These are phyloP conservation scores for Tephrocybe sp. DNA, from an alignment of 768 basidiomycete genomes.

Conservation along the genomic window DNA sequence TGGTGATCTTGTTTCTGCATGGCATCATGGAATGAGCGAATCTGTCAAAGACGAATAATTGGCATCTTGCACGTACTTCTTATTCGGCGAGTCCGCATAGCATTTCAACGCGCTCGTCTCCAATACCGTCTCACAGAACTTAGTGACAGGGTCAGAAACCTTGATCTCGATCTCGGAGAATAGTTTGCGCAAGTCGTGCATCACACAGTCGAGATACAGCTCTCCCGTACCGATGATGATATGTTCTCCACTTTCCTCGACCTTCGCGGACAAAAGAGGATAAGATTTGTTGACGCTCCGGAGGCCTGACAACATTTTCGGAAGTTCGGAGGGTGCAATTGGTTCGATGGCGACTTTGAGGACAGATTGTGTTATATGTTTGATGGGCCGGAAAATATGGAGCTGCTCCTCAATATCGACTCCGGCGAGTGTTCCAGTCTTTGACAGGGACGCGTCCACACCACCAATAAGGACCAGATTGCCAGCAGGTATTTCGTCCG, in stretches of 20 bases:
- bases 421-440: slow-evolving; percentile 86
- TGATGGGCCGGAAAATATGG: slow-evolving; percentile 93
- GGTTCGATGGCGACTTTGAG: slow-evolving; percentile 98
- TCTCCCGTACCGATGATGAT: slow-evolving; percentile 97
- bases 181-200: slow-evolving; percentile 90
- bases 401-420: slow-evolving; percentile 79
- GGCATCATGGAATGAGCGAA: not conserved
- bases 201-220: slow-evolving; percentile 91
- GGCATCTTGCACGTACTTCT: slow-evolving; percentile 64
- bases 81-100: slow-evolving; percentile 99
- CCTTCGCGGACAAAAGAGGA: slow-evolving; percentile 90
- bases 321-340: slow-evolving; percentile 94
- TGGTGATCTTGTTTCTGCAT: slow-evolving; percentile 91
- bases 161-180: slow-evolving; percentile 99
- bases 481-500: slow-evolving; percentile 85
- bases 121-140: slow-evolving; percentile 96
- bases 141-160: slow-evolving; percentile 97
- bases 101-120: slow-evolving; percentile 98
- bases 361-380: slow-evolving; percentile 95
- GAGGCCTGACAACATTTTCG: slow-evolving; percentile 97
- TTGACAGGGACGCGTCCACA: slow-evolving; percentile 90
- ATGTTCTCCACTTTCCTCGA: slow-evolving; percentile 98
- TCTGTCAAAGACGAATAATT: not conserved
- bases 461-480: slow-evolving; percentile 92
- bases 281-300: slow-evolving; percentile 98